phyloP scores from a whole-genome alignment of 306 rosid species.

The Hippophae tibetana region DNA sequence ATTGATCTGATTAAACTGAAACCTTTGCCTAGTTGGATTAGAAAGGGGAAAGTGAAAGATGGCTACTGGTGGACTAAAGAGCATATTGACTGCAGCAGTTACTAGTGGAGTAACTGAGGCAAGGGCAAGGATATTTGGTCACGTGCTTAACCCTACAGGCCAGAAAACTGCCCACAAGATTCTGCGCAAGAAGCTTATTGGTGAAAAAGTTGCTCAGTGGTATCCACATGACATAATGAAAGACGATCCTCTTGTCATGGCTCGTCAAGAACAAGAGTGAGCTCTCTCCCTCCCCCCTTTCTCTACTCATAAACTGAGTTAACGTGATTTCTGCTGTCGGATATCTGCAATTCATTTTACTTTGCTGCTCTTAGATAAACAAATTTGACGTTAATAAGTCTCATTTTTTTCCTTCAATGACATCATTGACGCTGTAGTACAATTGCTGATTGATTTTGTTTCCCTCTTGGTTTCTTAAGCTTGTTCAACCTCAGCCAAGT shows the following conservation, averaged over 20 bases:
- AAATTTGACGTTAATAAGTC: no score
- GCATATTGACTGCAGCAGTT: constrained; percentile 39
- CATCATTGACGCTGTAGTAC: no score
- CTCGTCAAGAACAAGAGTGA: constrained; percentile 70
- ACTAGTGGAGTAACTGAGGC: constrained; percentile 52
- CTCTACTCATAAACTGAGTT: background rate
- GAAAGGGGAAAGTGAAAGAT: constrained; percentile 20
- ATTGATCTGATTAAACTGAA: no score
- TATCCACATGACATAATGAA: constrained; percentile 72
- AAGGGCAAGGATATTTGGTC: constrained; percentile 73
- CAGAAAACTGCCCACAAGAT: constrained; percentile 63
- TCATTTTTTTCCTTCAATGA: no score
- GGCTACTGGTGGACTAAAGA: constrained; percentile 55
- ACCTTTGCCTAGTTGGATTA: background rate
- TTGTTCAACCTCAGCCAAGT: no score
- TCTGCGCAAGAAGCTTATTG: constrained; percentile 72
- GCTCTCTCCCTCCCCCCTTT: constrained; percentile 14
- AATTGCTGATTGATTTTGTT: no score
- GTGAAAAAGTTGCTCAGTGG: constrained; percentile 76
- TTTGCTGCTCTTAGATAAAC: no score
- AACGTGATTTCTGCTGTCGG: constrained; percentile 5
- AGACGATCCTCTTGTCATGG: constrained; percentile 70
- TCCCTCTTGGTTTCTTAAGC: no score
- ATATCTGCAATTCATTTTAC: no score
- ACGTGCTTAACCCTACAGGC: constrained; percentile 56